These are phyloP conservation scores for Aquilaria sinensis DNA, from an alignment of 345 rosid species.

Conservation along the genomic window DNA sequence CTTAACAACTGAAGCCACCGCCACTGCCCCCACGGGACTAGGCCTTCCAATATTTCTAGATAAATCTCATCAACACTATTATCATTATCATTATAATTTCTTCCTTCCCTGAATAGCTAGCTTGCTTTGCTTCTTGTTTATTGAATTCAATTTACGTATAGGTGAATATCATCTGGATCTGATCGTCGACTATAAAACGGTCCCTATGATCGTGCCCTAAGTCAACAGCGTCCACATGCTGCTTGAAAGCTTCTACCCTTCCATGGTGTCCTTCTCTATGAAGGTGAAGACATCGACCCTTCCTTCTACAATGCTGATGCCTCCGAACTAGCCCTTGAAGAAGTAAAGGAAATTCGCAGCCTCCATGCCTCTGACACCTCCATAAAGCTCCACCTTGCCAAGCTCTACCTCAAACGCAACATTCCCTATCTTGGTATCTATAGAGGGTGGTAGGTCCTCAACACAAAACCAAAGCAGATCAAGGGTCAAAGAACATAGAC, in stretches of 20 bases:
- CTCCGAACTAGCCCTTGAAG: slow-evolving; percentile 45
- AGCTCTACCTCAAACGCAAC: slow-evolving; percentile 74
- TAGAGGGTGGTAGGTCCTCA: slow-evolving; percentile 75
- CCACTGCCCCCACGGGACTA: no score
- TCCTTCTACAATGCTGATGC: slow-evolving; percentile 51
- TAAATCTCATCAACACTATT: background rate
- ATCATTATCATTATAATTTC: no score
- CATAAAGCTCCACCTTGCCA: slow-evolving; percentile 64
- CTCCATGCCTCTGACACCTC: slow-evolving; percentile 64
- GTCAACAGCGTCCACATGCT: slow-evolving; percentile 69
- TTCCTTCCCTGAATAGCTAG: no score
- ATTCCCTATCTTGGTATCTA: slow-evolving; percentile 84
- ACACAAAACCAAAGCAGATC: slow-evolving; percentile 5
- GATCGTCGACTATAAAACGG: slow-evolving; percentile 66
- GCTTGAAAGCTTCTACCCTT: slow-evolving; percentile 80
- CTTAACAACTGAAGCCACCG: no score
- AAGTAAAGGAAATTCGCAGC: slow-evolving; percentile 60
- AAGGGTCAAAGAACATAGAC: no score
- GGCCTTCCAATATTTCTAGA: background rate
- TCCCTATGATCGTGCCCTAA: slow-evolving; percentile 76
- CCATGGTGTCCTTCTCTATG: slow-evolving; percentile 90
- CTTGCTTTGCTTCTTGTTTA: background rate
- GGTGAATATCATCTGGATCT: slow-evolving; percentile 96
- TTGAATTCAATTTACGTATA: slow-evolving; percentile 14
- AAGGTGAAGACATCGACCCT: slow-evolving; percentile 92